Evolutionary conservation across 1,284 basidiomycete genomes (phyloP).

Genomic region (Marasmius fiardii): DNA sequence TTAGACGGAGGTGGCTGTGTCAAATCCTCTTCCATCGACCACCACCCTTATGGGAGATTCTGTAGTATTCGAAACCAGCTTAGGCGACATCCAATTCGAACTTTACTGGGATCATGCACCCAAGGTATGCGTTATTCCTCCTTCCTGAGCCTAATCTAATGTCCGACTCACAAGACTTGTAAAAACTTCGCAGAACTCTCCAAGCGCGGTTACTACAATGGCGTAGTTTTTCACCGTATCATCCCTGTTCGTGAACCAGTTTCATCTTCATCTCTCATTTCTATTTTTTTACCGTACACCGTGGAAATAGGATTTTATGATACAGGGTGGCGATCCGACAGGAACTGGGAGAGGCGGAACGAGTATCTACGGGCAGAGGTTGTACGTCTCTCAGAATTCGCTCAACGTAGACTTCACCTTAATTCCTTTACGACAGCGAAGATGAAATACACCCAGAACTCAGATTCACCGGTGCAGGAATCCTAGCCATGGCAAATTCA

Average conservation of each 20-base stretch:
- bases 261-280: background rate
- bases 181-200: constrained; percentile 89
- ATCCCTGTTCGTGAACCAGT: constrained; percentile 58
- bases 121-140: constrained; percentile 46
- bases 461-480: constrained; percentile 93
- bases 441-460: constrained; percentile 88
- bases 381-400: constrained; percentile 47
- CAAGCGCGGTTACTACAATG: constrained; percentile 84
- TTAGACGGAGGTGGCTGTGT: background rate
- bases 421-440: constrained; percentile 42
- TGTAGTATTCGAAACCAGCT: constrained; percentile 80
- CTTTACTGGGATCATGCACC: constrained; percentile 92
- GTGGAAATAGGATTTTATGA: constrained; percentile 85
- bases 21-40: background rate
- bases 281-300: background rate
- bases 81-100: constrained; percentile 88
- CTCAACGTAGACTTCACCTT: background rate
- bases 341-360: constrained; percentile 94
- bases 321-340: constrained; percentile 92
- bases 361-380: constrained; percentile 89
- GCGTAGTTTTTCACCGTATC: constrained; percentile 85
- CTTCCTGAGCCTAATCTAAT: constrained; percentile 14
- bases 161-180: constrained; percentile 64
- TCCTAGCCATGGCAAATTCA: constrained; percentile 95
- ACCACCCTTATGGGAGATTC: constrained; percentile 37